phyloP scores from a whole-genome alignment of 73 alveolate species.

The Paramecium primaurelia region DNA sequence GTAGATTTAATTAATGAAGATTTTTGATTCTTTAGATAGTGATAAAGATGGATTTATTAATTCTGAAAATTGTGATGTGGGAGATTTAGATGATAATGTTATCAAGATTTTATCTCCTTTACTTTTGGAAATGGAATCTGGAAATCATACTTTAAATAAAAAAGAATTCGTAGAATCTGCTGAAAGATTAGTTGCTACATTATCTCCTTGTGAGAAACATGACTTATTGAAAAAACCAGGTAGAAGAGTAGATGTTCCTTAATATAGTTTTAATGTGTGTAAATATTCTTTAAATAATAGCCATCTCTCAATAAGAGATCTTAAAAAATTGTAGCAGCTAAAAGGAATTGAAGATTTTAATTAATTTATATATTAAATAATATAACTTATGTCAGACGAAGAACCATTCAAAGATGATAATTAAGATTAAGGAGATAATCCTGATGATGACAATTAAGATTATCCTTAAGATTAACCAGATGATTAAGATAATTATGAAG shows the following conservation, averaged over 20 bases:
- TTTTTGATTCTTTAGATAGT: background rate
- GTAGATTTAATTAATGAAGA: background rate
- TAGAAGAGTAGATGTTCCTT: background rate
- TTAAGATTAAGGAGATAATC: background rate
- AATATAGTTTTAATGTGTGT: constrained; percentile 37
- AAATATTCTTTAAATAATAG: background rate
- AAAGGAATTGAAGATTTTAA: background rate
- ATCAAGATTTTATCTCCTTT: background rate
- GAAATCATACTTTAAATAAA: background rate
- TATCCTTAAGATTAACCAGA: background rate
- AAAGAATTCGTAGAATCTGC: constrained; percentile 8
- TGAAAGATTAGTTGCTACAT: background rate
- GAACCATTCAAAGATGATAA: background rate
- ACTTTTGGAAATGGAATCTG: constrained; percentile 29
- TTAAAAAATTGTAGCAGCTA: background rate
- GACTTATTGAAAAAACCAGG: background rate
- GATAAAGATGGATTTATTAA: background rate
- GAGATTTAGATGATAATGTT: background rate
- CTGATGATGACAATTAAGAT: background rate
- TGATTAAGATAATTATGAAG: background rate
- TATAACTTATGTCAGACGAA: constrained; percentile 45
- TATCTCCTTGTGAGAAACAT: background rate
- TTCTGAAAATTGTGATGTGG: background rate
- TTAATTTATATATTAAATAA: background rate
- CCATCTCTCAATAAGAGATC: constrained; percentile 10